Conservation (phyloP, 2,329 filamentous ascomycete genomes). For the Trichoderma afroharzianum region DNA sequence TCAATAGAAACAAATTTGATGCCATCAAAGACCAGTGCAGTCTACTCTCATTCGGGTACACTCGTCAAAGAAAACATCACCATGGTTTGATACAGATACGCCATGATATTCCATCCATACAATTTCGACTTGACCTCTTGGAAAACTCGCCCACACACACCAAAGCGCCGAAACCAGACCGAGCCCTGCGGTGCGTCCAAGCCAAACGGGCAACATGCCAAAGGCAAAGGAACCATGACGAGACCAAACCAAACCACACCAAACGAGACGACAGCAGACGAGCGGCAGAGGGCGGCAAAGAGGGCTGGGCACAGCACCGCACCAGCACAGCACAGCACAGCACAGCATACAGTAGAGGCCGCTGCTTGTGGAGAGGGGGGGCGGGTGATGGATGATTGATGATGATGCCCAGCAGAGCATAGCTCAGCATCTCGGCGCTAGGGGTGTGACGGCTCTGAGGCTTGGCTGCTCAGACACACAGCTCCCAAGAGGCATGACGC, state of each 20-base stretch:
- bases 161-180: not conserved
- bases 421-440: not conserved
- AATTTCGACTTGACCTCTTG: not conserved
- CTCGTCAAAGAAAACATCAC: not conserved
- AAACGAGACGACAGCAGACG: not conserved
- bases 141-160: not conserved
- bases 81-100: not conserved
- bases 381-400: conserved; percentile 1
- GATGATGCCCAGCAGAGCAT: conserved; percentile 3
- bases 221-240: not conserved
- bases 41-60: not conserved
- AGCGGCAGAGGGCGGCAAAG: not conserved
- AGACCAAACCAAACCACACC: not conserved
- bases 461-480: conserved; percentile 12
- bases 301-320: not conserved
- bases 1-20: no score
- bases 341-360: not conserved
- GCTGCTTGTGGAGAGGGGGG: not conserved
- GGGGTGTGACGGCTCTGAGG: conserved; percentile 15
- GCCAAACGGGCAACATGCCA: not conserved
- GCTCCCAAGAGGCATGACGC: conserved; percentile 16
- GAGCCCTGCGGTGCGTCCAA: not conserved
- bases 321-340: not conserved
- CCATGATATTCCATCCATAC: not conserved
- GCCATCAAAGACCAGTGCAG: not conserved